These are phyloP conservation scores for Zygoascus tannicola DNA, from an alignment of 805 yeast genomes.

Conservation along the genomic window DNA sequence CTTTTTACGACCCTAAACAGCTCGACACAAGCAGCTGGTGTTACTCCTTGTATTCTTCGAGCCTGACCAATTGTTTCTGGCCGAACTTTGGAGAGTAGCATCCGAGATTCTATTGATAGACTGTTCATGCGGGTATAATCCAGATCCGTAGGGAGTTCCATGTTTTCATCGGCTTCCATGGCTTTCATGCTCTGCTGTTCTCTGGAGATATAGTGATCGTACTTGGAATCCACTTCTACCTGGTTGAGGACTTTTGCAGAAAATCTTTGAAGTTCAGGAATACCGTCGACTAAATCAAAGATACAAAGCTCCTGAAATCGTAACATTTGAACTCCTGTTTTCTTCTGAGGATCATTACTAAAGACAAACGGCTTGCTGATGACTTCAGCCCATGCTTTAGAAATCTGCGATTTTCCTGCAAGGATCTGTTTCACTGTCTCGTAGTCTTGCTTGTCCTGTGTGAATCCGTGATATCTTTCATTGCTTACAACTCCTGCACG, in stretches of 20 bases:
- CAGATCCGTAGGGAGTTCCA: constrained; percentile 58
- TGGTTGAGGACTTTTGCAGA: constrained; percentile 46
- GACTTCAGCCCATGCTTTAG: constrained; percentile 48
- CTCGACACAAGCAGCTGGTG: constrained; percentile 86
- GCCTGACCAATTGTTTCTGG: constrained; percentile 95
- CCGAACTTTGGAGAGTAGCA: constrained; percentile 57
- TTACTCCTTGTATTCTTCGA: constrained; percentile 84
- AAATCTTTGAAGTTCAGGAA: constrained; percentile 31
- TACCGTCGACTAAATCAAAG: constrained; percentile 21
- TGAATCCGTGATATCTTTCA: constrained; percentile 44
- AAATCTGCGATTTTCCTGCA: constrained; percentile 39
- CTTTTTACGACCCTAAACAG: constrained; percentile 37
- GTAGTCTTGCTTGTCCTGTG: constrained; percentile 37
- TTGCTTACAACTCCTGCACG: constrained; percentile 55
- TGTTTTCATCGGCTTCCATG: constrained; percentile 71
- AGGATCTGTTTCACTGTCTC: constrained; percentile 39
- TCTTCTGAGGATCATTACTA: constrained; percentile 29
- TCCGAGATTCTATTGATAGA: constrained; percentile 68
- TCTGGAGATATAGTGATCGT: constrained; percentile 67
- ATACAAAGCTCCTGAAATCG: constrained; percentile 38
- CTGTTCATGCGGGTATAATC: constrained; percentile 53
- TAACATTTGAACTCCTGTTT: constrained; percentile 64
- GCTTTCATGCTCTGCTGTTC: constrained; percentile 67
- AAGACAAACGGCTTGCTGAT: constrained; percentile 20
- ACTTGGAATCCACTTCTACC: constrained; percentile 70